Base-by-base conservation (phyloP, 306 rosid species). In the Argentina anserina region DNA sequence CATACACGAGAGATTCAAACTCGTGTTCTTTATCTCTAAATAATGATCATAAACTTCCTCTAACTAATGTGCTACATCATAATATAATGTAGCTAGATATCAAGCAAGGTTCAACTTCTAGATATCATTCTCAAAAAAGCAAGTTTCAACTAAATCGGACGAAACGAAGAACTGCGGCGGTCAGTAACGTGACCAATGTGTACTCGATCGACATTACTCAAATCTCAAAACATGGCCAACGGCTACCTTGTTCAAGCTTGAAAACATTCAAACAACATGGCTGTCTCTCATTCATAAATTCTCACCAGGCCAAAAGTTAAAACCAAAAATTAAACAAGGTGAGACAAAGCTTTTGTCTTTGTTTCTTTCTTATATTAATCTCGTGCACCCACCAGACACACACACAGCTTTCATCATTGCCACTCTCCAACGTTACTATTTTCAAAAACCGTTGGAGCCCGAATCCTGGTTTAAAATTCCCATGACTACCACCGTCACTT, bases 371-470 rank as follows among this genome's bases (percentile, higher is more conserved):
- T 66, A n/a, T 39, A 41, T 41, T 9, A 55, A 71, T 43, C 74
- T 58, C 39, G 68, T 55, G 68, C 78, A 71, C 86, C 77, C 61
- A 71, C 74, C 81, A 73, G 71, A 45, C 53, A 42, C 82, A 74
- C 71, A 45, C 55, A 47, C 18, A 11, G n/a, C 70, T 31, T 66
- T 66, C 75, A 81, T 83, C 80, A 89, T 87, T 89, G 79, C 77
- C 77, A 76, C 55, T 72, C 55, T 72, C 84, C 87, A 92, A 90
- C 97, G 97, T 90, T 78, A 83, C 79, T 79, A 83, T 79, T 88
- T 87, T 93, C 87, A 80, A 93, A 83, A 82, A 77, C 83, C 75
- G 72, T 84, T 86, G 91, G 96, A 88, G 96, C 93, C 97, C 86
- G 86, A 76, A 82, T 52, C 36, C 36, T 79, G 69, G 28, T 76